Conservation (phyloP, 805 yeast species). For the Barnettozyma sp. region DNA sequence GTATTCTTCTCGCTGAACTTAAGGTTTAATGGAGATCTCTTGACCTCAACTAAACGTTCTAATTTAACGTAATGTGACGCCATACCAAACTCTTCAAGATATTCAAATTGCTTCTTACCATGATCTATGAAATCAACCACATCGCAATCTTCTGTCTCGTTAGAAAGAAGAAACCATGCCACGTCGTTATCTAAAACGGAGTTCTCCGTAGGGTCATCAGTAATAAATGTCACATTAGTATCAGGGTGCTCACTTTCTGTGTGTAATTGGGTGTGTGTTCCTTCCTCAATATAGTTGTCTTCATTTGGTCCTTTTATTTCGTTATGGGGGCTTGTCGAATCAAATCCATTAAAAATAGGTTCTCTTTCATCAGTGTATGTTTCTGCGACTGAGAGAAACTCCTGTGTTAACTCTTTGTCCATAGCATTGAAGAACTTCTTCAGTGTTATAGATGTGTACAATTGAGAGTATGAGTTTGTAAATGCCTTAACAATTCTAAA, state of each 20-base stretch:
- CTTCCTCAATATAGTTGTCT: too few species aligned
- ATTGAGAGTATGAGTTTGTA: neutral
- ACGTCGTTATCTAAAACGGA: conserved; percentile 9
- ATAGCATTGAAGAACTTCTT: neutral
- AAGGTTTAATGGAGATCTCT: neutral
- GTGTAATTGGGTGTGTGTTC: too few species aligned
- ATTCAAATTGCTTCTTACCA: neutral
- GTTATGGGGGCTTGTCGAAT: too few species aligned
- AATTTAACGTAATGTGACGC: neutral
- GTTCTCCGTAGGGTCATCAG: conserved; percentile 9
- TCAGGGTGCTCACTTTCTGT: too few species aligned
- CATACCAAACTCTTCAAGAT: conserved; percentile 4
- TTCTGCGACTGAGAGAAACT: neutral
- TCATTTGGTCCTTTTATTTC: too few species aligned
- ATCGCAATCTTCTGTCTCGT: conserved; percentile 11
- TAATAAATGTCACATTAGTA: too few species aligned
- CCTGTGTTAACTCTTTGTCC: neutral
- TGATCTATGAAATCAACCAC: neutral
- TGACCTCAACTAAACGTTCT: neutral
- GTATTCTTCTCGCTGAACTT: neutral
- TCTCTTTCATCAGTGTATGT: too few species aligned
- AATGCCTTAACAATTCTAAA: neutral
- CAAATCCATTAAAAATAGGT: too few species aligned
- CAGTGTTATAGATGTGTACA: neutral
- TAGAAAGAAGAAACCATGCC: conserved; percentile 11